Base-by-base conservation (phyloP, 2,329 filamentous ascomycete species). In the Calonectria hongkongensis region DNA sequence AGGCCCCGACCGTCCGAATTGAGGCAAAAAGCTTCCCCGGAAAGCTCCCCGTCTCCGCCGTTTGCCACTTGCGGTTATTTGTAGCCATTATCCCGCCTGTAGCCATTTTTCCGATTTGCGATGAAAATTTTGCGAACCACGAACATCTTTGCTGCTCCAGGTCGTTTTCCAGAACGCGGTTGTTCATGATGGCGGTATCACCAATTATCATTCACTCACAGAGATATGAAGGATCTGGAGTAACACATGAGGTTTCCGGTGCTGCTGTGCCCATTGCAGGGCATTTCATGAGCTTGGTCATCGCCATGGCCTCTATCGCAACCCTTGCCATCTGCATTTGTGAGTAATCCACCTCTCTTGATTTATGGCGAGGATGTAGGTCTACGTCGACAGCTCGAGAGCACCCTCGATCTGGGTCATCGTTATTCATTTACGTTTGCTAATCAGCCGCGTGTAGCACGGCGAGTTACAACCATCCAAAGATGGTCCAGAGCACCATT, bases 401-500 rank as follows among this genome's bases (percentile, higher is more conserved):
- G 9, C 39, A 50, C 41, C 28, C 54, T 9, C 6, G 12, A 8
- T 25, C 18, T 33, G 33, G 13, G 9, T 30, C 30, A 25, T 16
- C 15, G 33, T 4, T 8, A 30, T 21, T 27, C 1, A 39, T 10
- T 39, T 25, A 25, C 33, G 33, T 25, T 30, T 16, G 39, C 66
- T 79, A 21, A 79, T 48, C 3, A 54, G 2, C 3, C 18, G 8
- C 7, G 21, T 30, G 39, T 50, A 87, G 85, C 81, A 16, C 83
- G 86, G 58, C 82, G 85, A 73, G 75, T 81, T 10, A 74, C 82
- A 28, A 81, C 79, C 7, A 81, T 87, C 48, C 85, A 80, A 71
- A 73, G 75, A 9, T 88, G 86, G 86, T 77, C 74, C 39, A 83
- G 81, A 68, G 74, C 88, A 36, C 86, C 87, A 2, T 81, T 85